Percentiles rank a stretch among this genome's conserved stretches.
Evolutionary conservation across 768 basidiomycete species (phyloP).

Genomic region (Termitomyces sp.): DNA sequence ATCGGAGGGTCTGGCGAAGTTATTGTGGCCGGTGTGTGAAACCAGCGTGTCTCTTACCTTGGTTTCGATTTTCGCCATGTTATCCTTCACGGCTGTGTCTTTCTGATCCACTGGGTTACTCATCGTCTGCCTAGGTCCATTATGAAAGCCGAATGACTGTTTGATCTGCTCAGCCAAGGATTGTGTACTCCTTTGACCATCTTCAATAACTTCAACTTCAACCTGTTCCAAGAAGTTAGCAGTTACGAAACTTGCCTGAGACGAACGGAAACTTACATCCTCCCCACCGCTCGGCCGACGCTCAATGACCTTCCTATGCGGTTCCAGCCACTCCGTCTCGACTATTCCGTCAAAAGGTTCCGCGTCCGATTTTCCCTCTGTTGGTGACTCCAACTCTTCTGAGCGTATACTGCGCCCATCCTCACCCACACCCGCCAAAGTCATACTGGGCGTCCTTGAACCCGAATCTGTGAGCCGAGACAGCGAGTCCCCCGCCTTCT

Average conservation of each 20-base stretch:
- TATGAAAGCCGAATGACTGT: conserved; percentile 9
- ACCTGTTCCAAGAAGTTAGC: conserved; percentile 37
- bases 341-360: conserved; percentile 43
- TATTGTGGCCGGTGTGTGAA: conserved; percentile 10
- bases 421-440: conserved; percentile 8
- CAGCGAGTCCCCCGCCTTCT: conserved; percentile 9
- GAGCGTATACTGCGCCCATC: conserved; percentile 12
- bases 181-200: conserved; percentile 18
- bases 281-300: conserved; percentile 52
- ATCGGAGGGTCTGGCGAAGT: conserved; percentile 5
- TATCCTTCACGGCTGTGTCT: background rate
- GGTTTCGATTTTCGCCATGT: conserved; percentile 11
- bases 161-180: conserved; percentile 9
- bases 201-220: conserved; percentile 60
- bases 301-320: conserved; percentile 65
- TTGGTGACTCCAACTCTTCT: conserved; percentile 7
- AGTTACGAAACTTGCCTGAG: background rate
- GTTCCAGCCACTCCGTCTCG: conserved; percentile 67
- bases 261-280: conserved; percentile 48
- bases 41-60: conserved; percentile 11
- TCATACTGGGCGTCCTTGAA: conserved; percentile 14
- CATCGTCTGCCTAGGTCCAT: conserved; percentile 8
- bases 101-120: conserved; percentile 6
- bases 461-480: conserved; percentile 4
- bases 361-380: conserved; percentile 23